Evolutionary conservation across 192 early-diverging fungal genomes (phyloP).

Genomic region (Umbelopsis sp.): DNA sequence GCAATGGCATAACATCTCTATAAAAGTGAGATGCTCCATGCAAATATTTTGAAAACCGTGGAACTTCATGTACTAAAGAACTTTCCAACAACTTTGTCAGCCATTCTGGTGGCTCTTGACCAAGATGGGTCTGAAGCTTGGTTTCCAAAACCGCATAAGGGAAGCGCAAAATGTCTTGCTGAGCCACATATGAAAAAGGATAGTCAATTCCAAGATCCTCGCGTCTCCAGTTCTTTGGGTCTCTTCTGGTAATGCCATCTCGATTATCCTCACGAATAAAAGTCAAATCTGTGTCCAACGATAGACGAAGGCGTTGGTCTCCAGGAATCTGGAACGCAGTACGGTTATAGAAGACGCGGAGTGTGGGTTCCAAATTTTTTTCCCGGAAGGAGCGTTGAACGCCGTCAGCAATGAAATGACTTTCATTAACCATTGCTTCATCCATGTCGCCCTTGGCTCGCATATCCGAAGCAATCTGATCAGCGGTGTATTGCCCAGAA

Average conservation of each 20-base stretch:
- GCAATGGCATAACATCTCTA: constrained; percentile 4
- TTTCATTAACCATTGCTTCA: constrained; percentile 63
- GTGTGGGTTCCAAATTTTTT: constrained; percentile 65
- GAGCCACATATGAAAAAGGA: constrained; percentile 75
- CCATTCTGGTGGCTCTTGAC: constrained; percentile 77
- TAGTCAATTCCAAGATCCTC: constrained; percentile 70
- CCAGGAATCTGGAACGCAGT: constrained; percentile 90
- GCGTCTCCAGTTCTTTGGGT: constrained; percentile 73
- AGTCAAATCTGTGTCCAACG: constrained; percentile 83
- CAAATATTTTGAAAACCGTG: constrained; percentile 86
- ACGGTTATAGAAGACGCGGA: constrained; percentile 87
- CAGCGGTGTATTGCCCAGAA: constrained; percentile 59
- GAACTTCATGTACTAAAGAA: constrained; percentile 75
- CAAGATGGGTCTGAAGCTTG: constrained; percentile 79
- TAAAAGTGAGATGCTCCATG: constrained; percentile 52
- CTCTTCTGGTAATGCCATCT: constrained; percentile 61
- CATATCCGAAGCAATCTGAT: constrained; percentile 63
- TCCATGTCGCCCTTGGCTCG: constrained; percentile 65
- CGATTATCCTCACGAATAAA: constrained; percentile 83
- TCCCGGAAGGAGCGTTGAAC: constrained; percentile 59
- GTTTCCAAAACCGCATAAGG: constrained; percentile 88
- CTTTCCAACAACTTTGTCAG: constrained; percentile 71
- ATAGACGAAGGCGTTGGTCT: constrained; percentile 81
- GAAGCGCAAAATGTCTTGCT: constrained; percentile 75
- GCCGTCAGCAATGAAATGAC: constrained; percentile 60